A percentile compares a stretch with the other conserved stretches of the same genome.
These are phyloP conservation scores for Datisca glomerata DNA, from an alignment of 306 rosid genomes.

Conservation along the genomic window DNA sequence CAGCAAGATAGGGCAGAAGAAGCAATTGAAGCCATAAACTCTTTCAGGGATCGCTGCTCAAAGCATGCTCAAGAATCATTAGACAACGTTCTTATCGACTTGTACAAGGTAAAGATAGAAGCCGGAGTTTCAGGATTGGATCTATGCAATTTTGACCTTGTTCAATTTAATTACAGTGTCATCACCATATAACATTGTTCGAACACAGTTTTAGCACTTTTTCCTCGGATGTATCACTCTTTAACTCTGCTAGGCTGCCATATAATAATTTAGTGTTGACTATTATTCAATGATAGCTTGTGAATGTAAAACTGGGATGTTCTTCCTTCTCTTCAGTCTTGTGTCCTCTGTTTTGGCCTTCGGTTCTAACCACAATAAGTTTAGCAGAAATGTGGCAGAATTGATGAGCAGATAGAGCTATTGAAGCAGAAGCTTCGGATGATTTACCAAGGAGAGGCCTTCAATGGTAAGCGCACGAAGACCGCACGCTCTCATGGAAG, in stretches of 20 bases:
- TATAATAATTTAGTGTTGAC: too few species aligned
- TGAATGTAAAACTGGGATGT: too few species aligned
- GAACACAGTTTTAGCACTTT: too few species aligned
- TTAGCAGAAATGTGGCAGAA: conserved; percentile 71
- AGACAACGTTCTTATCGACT: conserved; percentile 80
- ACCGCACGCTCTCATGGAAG: conserved; percentile 90
- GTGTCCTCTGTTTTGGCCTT: too few species aligned
- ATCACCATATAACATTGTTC: too few species aligned
- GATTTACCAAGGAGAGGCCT: conserved; percentile 76
- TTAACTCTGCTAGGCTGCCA: too few species aligned
- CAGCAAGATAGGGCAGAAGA: conserved; percentile 70
- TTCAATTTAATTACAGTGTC: too few species aligned
- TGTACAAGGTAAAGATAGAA: conserved; percentile 64
- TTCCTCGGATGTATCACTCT: too few species aligned
- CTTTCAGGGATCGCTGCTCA: conserved; percentile 57
- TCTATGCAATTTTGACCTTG: too few species aligned
- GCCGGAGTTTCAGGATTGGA: too few species aligned
- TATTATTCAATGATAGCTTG: too few species aligned
- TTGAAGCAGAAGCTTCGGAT: conserved; percentile 57
- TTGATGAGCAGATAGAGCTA: conserved; percentile 80
- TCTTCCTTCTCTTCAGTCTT: too few species aligned
- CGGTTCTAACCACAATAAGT: conserved; percentile 7
- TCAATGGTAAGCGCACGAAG: conserved; percentile 72
- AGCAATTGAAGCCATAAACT: conserved; percentile 80
- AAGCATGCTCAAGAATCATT: conserved; percentile 91